Evolutionary conservation across 345 rosid genomes (phyloP).

Genomic region (Gossypium mustelinum): DNA sequence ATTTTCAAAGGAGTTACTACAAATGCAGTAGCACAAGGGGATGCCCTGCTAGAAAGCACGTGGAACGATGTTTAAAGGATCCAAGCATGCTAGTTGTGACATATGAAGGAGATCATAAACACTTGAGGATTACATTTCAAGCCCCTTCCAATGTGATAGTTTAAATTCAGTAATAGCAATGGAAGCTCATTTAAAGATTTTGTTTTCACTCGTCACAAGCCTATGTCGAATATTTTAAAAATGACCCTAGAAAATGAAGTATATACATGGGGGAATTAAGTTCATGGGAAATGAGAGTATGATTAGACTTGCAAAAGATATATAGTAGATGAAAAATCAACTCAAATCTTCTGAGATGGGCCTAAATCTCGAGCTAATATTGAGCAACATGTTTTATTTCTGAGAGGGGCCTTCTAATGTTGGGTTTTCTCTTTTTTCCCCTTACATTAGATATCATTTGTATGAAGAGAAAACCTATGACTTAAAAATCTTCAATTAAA

Average conservation of each 20-base stretch:
- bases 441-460: not conserved
- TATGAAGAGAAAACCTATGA: not conserved
- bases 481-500: too few relatives aligned
- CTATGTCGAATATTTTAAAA: too few relatives aligned
- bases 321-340: too few relatives aligned
- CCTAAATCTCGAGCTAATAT: not conserved
- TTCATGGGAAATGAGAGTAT: too few relatives aligned
- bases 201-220: too few relatives aligned
- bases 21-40: slow-evolving; percentile 37
- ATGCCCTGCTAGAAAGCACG: slow-evolving; percentile 40
- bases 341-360: not conserved
- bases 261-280: too few relatives aligned
- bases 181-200: too few relatives aligned
- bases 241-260: too few relatives aligned
- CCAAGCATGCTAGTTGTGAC: slow-evolving; percentile 36
- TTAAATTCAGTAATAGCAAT: not conserved
- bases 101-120: slow-evolving; percentile 37
- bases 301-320: too few relatives aligned
- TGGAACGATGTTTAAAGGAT: slow-evolving; percentile 35
- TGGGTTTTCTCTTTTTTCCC: not conserved
- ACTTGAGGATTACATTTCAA: slow-evolving; percentile 14
- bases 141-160: not conserved
- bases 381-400: too few relatives aligned
- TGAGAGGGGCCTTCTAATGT: too few relatives aligned
- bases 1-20: slow-evolving; percentile 29